Conservation (phyloP, 495 filamentous ascomycete genomes). For the Xylaria telfairii region DNA sequence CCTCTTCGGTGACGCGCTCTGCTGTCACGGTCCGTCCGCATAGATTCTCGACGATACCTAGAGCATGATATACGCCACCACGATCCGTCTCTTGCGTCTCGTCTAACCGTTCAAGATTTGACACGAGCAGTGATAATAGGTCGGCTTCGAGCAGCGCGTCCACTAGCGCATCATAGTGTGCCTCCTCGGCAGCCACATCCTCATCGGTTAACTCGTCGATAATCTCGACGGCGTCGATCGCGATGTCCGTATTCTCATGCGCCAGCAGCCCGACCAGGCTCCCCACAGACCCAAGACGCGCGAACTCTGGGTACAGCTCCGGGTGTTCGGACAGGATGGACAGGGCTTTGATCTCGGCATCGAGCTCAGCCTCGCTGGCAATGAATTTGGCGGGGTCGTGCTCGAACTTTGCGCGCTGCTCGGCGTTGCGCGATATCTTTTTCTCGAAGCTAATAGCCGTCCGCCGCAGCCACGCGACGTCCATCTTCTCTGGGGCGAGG, state of each 20-base stretch:
- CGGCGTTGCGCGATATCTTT: constrained; percentile 90
- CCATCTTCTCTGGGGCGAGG: constrained; percentile 73
- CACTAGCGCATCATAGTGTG: constrained; percentile 83
- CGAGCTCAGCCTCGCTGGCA: constrained; percentile 81
- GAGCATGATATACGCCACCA: constrained; percentile 82
- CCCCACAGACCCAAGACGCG: constrained; percentile 74
- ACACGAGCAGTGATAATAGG: constrained; percentile 79
- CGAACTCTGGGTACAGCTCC: constrained; percentile 83
- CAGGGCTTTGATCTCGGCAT: constrained; percentile 85
- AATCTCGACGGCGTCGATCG: constrained; percentile 89
- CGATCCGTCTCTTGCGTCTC: constrained; percentile 80
- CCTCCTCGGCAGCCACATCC: constrained; percentile 82
- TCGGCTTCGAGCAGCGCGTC: constrained; percentile 84
- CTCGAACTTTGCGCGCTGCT: constrained; percentile 87
- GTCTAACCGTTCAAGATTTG: constrained; percentile 83
- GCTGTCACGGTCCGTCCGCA: constrained; percentile 66
- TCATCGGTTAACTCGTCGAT: constrained; percentile 93
- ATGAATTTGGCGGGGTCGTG: constrained; percentile 81
- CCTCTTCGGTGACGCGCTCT: constrained; percentile 72
- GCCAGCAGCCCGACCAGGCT: constrained; percentile 82
- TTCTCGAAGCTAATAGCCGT: constrained; percentile 87
- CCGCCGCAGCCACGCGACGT: constrained; percentile 81
- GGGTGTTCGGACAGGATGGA: constrained; percentile 89
- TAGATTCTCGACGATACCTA: constrained; percentile 86
- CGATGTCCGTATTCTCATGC: constrained; percentile 97